phyloP scores from a whole-genome alignment of 73 alveolate species.

The Paramecium sexaurelia region DNA sequence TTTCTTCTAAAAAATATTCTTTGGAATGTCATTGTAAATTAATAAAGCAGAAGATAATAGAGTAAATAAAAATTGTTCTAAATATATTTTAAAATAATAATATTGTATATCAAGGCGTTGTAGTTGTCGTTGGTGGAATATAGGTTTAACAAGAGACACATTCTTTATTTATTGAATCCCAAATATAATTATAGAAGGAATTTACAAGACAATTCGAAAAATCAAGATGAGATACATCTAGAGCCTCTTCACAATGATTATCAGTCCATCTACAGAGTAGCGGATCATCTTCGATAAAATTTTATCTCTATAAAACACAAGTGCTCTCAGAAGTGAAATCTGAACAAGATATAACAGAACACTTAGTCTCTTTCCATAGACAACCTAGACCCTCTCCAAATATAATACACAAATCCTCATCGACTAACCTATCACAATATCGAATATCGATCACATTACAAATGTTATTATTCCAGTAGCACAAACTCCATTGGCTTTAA shows the following conservation, averaged over 20 bases:
- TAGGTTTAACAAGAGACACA: conserved; percentile 7
- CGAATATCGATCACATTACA: neutral
- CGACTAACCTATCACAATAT: neutral
- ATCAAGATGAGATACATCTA: neutral
- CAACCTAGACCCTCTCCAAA: conserved; percentile 36
- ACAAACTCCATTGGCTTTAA: neutral
- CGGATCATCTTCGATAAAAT: neutral
- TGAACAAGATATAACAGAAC: neutral
- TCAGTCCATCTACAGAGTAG: neutral
- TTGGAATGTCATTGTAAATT: too few species aligned
- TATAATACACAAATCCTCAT: neutral
- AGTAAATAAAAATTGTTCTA: neutral
- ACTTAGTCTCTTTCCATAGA: neutral
- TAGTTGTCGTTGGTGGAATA: neutral
- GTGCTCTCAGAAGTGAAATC: neutral
- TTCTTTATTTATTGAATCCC: neutral
- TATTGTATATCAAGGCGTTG: neutral
- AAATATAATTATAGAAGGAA: neutral
- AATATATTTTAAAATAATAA: neutral
- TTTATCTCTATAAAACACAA: neutral
- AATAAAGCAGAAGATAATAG: too few species aligned
- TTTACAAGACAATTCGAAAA: neutral
- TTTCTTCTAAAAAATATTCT: too few species aligned
- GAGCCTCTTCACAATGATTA: neutral
- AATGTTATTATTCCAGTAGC: neutral